A percentile compares a stretch with the other conserved stretches of the same genome.
phyloP scores from a whole-genome alignment of 2,329 filamentous ascomycete genomes.

The Pseudogymnoascus sp. region DNA sequence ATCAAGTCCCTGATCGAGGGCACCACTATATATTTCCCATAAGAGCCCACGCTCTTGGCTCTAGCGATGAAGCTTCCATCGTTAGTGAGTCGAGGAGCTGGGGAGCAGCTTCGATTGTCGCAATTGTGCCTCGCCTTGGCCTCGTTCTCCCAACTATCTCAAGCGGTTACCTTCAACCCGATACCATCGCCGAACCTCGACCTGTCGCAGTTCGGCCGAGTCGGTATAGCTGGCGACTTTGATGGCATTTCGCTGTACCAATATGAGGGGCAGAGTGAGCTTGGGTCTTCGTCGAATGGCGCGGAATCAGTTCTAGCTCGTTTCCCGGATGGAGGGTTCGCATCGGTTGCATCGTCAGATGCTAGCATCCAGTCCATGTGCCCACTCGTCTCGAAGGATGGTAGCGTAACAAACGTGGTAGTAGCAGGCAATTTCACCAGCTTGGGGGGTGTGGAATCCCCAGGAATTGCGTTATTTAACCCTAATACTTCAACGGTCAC shows the following conservation, averaged over 20 bases:
- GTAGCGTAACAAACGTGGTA: conserved; percentile 63
- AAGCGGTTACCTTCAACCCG: conserved; percentile 50
- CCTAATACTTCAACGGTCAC: conserved; percentile 61
- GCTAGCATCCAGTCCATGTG: conserved; percentile 87
- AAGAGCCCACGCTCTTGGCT: conserved; percentile 14
- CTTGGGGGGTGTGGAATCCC: conserved; percentile 65
- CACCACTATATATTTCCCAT: conserved; percentile 6
- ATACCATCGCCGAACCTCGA: conserved; percentile 68
- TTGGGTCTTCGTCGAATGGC: conserved; percentile 61
- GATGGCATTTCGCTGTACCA: conserved; percentile 84
- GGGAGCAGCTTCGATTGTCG: conserved; percentile 26
- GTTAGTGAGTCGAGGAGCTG: conserved; percentile 23
- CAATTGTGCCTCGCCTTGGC: conserved; percentile 34
- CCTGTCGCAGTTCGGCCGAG: conserved; percentile 66
- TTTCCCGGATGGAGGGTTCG: conserved; percentile 78
- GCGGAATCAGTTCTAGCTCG: conserved; percentile 72
- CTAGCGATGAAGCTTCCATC: conserved; percentile 27
- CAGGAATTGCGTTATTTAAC: conserved; percentile 75
- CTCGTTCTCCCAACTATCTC: conserved; percentile 33
- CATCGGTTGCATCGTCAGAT: conserved; percentile 66
- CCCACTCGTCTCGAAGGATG: conserved; percentile 59
- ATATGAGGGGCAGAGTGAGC: conserved; percentile 70
- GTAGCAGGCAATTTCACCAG: conserved; percentile 95
- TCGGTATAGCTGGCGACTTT: conserved; percentile 84
- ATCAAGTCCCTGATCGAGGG: conserved; percentile 7